Base-by-base conservation (phyloP, 1,284 basidiomycete genomes). In the Fomitopsis pinicola region DNA sequence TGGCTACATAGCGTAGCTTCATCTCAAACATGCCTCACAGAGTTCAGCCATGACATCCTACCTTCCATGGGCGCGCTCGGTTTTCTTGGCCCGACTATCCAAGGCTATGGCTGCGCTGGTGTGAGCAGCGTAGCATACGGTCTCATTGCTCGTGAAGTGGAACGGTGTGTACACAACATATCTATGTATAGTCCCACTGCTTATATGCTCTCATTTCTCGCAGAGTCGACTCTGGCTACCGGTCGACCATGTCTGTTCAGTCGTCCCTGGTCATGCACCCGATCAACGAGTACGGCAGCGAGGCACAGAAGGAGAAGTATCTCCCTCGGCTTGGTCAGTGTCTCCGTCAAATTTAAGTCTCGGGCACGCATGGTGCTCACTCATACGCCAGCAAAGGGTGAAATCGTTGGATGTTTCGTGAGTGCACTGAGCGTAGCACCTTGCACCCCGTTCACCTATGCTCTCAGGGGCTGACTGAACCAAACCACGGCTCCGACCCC, bases 191-290 rank as follows among this genome's bases (percentile, higher is more conserved):
- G 12, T 28, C 36, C 15, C 58, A 12, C n/a, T 8, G 7, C 44
- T 42, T 9, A 22, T 59, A 15, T 14, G 38, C n/a, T 12, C 50
- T n/a, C n/a, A 1, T 22, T 35, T 60, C 17, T 46, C 28, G 9
- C 64, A 93, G 93, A 58, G 88, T 99, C 44, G 97, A 99, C 75
- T 97, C 95, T 1, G 97, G 97, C 3, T 98, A 97, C 73, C 89
- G 96, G 40, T 95, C 92, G 5, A 96, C 90, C n/a, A 91, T 96
- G 73, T 96, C 93, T 33, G 97, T 99, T 1, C 97, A 99, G 74
- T 95, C 92, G 0, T 97, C 94, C 5, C 82, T 99, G 38, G 94
- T 97, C n/a, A 99, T 99, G 96, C 94, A 97, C 71, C 95, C 97
- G 3, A 98, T 98, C 72, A 81, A 94, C 75, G 92, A 91, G 69